Conservation (phyloP, 306 rosid species). For the Amphicarpaea edgeworthii region DNA sequence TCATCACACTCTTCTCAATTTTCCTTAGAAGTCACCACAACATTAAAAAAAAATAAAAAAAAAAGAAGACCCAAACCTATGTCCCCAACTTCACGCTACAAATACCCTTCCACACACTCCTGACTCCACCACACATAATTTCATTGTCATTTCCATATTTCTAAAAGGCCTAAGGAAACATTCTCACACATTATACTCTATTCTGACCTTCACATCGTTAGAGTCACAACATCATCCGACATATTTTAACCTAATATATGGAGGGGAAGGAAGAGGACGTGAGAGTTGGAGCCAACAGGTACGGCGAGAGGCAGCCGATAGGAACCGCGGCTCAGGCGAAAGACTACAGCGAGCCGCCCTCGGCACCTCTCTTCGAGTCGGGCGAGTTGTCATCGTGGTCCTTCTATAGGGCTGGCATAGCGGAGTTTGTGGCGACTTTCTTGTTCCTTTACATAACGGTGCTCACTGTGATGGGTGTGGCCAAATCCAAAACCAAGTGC, state of each 20-base stretch:
- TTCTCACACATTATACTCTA: background rate
- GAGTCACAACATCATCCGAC: no score
- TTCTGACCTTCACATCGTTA: no score
- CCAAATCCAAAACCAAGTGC: conserved; percentile 47
- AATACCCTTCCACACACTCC: conserved; percentile 36
- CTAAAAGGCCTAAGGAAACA: background rate
- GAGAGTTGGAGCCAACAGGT: conserved; percentile 55
- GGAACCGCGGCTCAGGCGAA: conserved; percentile 52
- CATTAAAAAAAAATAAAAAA: background rate
- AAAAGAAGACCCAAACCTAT: conserved; percentile 8
- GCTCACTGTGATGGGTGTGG: conserved; percentile 56
- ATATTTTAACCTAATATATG: conserved; percentile 27
- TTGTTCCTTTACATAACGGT: conserved; percentile 60
- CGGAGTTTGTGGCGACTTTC: conserved; percentile 63
- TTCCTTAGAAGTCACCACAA: background rate
- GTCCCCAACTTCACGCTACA: conserved; percentile 41
- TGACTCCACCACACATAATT: conserved; percentile 1
- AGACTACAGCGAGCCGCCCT: conserved; percentile 58
- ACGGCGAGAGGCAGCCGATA: conserved; percentile 52
- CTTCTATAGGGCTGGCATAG: conserved; percentile 59
- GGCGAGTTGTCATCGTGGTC: conserved; percentile 59
- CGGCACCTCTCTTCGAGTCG: conserved; percentile 49
- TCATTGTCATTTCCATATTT: background rate
- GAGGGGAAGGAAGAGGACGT: conserved; percentile 60
- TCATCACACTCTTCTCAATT: conserved; percentile 5